Evolutionary conservation across 1,284 basidiomycete genomes (phyloP), one percentile per base, ranked within the genome.

Genomic region (Leccinum variabile): DNA sequence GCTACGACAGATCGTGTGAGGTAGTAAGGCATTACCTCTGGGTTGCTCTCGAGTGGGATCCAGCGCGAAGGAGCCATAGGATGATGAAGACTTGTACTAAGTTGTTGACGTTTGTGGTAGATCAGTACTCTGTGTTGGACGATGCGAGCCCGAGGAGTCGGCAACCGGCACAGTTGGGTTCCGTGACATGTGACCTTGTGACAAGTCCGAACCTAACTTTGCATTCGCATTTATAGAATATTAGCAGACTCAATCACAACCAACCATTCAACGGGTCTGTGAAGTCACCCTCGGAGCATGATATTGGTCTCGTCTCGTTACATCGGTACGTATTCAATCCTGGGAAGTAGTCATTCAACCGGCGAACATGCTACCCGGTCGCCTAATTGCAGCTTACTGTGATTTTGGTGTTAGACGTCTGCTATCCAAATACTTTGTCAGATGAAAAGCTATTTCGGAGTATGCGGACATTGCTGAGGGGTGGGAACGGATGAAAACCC

Each of bases 11-110:
- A 49, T 49, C 46, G 22, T 25, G 7, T 3, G 3, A 49, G 18
- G 50, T 30, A 30, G 25, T 28, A 30, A 35, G 10, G 5, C 63
- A 78, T 65, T 70, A 90, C 90, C 63, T 92, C 86, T 62, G 91
- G 90, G 66, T 88, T 90, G 61, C 88, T 86, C 76, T 92, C 91
- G 11, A 92, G 80, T 8, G 91, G 91, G 57, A 92, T 85, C 90
- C 90, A 92, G 16, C 72, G 73, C 16, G 70, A 66, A 55, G 64
- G 28, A 30, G 62, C 62, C 74, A 76, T 74, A 33, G 16, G 8
- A 52, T n/a, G 25, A 33, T 52, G 46, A 13, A 7, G 3, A 49
- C 6, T 56, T 33, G 14, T 64, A 18, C 30, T 62, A 5, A 8
- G 33, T 25, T 60, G 16, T 35, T 8, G 22, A 22, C 7, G 8